Base-by-base conservation (phyloP, 371 early-diverging fungal genomes). In the Mortierella sp. region DNA sequence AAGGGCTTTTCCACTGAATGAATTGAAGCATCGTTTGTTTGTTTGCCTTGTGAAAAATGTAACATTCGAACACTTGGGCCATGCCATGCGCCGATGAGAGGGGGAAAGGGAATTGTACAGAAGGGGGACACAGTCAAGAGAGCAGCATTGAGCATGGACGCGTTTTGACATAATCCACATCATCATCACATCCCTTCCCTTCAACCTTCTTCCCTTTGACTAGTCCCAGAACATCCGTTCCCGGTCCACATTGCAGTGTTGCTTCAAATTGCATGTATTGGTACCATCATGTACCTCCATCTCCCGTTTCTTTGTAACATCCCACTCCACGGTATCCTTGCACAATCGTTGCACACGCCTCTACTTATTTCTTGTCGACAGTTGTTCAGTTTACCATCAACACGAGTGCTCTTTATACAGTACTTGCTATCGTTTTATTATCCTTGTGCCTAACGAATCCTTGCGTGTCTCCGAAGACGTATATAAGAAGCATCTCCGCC, bases 251-350 rank as follows among this genome's bases (percentile, higher is more conserved):
- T 11, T 56, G 58, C 27, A 12, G 10, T 27, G 0, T 60, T 14
- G 32, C 41, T 41, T 29, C 18, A 63, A 63, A 51, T 51, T 63
- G 63, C 32, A 60, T 60, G 63, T n/a, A 48, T 32, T n/a, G 16
- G 10, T 74, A 44, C 49, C 46, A 46, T 46, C 18, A 41, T 56
- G 72, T 72, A 32, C 51, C 4, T 49, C 49, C 21, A 72, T 72
- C 72, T 32, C 29, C 43, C 56, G 27, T 56, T 41, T 21, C 41
- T 41, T 10, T 51, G 32, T 18, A 38, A 43, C 41, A n/a, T 27
- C 21, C 43, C 51, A 10, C 82, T 75, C 78, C 82, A 82, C 78
- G 82, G 65, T 49, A 75, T 32, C 75, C 58, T 75, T 78, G 63
- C 78, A 82, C 78, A 82, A 60, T 49, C 32, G 71, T 70, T 72